These are phyloP conservation scores for Graphiopsis chlorocephala DNA, from an alignment of 2,329 filamentous ascomycete genomes.

Conservation along the genomic window DNA sequence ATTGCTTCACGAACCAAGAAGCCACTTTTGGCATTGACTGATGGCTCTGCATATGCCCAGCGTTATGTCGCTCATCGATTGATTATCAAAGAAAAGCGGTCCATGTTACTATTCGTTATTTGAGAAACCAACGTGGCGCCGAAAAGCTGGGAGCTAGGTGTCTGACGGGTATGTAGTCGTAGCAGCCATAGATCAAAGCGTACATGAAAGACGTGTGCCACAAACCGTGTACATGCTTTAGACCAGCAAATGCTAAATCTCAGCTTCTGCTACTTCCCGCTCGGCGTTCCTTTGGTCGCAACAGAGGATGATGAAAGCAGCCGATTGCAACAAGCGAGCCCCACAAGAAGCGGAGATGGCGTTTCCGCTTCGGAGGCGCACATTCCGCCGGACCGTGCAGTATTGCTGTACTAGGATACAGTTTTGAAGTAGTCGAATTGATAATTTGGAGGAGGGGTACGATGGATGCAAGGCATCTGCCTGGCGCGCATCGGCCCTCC, in stretches of 20 bases:
- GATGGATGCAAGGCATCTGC: not conserved
- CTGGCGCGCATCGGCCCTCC: slow-evolving; percentile 7
- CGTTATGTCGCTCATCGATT: not conserved
- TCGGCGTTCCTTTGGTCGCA: not conserved
- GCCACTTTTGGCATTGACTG: not conserved
- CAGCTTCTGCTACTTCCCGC: not conserved
- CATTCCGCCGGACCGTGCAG: not conserved
- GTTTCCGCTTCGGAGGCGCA: not conserved
- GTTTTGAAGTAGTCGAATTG: not conserved
- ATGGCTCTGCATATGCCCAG: not conserved
- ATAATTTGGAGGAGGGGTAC: not conserved
- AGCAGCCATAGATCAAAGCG: not conserved
- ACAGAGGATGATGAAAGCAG: not conserved
- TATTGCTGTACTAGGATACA: not conserved
- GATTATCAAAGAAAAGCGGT: not conserved
- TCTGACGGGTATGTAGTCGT: not conserved
- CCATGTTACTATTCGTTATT: not conserved
- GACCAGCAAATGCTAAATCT: not conserved
- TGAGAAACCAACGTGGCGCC: not conserved
- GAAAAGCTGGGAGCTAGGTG: not conserved
- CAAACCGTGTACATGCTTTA: not conserved
- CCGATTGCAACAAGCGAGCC: not conserved
- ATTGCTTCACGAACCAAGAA: not conserved
- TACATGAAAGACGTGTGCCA: not conserved
- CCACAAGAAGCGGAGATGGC: not conserved